Evolutionary conservation across 345 rosid genomes (phyloP), one percentile per base, ranked within the genome.

Genomic region (Durio zibethinus): DNA sequence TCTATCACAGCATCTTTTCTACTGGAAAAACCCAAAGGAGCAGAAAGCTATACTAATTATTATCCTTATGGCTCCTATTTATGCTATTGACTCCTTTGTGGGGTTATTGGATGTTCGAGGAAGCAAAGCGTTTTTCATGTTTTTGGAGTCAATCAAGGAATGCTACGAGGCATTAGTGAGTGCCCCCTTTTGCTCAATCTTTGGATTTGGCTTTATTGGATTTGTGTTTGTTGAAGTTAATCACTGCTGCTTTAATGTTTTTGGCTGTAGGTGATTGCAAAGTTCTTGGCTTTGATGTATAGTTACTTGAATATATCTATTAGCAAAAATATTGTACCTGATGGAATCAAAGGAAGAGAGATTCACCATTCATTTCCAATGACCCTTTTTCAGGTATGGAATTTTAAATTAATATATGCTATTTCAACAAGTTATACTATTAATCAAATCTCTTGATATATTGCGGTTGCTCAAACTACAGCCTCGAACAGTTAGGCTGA

Each of bases 21-120:
- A 90, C 81, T 95, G 99, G 99, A 93, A 92, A 81, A 95, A 90
- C 80, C 97, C 99, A 0, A 96, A 93, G 83, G 98, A 96, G 78
- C 99, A 96, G 71, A 93, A 92, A 85, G 98, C 98, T 15, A 96
- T 96, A 47, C 20, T 93, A 5, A 84, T 96, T 43, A 93, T 96
- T 75, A 88, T 96, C 75, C 89, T 93, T 21, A 96, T 93, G 99
- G 99, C 94, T 72, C 99, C 99, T 7, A 83, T 96, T 56, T 96
- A 92, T 73, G 97, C 98, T 4, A 54, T 82, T 25, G 86, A 81
- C 70, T 92, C 98, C 74, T 93, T 91, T 80, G 82, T 88, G 7
- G 98, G 98, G 59, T 83, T 96, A 83, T 78, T 92, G 79, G 94
- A 93, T 82, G 73, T 93, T 50, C 85, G 73, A 42, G 98, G 97